These are phyloP conservation scores for Pseudogymnoascus pannorum DNA, from an alignment of 2,329 filamentous ascomycete species.

Conservation along the genomic window DNA sequence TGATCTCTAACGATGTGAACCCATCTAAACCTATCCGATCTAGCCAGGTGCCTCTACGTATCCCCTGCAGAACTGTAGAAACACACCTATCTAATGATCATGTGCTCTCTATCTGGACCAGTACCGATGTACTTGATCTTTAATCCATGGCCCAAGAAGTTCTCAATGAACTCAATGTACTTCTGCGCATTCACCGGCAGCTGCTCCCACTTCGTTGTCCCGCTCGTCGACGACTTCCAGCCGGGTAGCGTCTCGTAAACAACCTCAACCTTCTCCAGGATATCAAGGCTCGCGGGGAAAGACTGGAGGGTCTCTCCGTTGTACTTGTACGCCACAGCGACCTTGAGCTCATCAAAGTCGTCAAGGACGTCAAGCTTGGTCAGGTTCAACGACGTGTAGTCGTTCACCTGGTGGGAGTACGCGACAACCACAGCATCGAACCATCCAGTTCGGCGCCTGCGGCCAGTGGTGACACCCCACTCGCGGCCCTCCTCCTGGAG, in stretches of 20 bases:
- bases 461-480: slow-evolving; percentile 43
- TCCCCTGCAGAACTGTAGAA: not conserved
- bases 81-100: slow-evolving; percentile 37
- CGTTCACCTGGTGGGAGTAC: slow-evolving; percentile 42
- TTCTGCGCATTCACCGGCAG: slow-evolving; percentile 56
- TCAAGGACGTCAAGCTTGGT: slow-evolving; percentile 65
- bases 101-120: slow-evolving; percentile 56
- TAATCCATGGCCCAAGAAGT: slow-evolving; percentile 48
- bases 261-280: slow-evolving; percentile 53
- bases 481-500: slow-evolving; percentile 42
- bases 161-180: slow-evolving; percentile 62
- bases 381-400: slow-evolving; percentile 45
- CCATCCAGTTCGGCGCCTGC: slow-evolving; percentile 54
- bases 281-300: slow-evolving; percentile 57
- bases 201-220: slow-evolving; percentile 32
- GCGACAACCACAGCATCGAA: slow-evolving; percentile 53
- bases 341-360: slow-evolving; percentile 65
- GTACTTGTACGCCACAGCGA: slow-evolving; percentile 60
- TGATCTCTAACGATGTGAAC: not conserved
- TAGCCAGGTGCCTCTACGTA: not conserved
- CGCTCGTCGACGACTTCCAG: slow-evolving; percentile 59
- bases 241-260: slow-evolving; percentile 62
- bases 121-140: slow-evolving; percentile 60
- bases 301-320: slow-evolving; percentile 44
- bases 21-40: not conserved